Evolutionary conservation across 2,329 filamentous ascomycete species (phyloP).

Genomic region (Exserohilum turcica): DNA sequence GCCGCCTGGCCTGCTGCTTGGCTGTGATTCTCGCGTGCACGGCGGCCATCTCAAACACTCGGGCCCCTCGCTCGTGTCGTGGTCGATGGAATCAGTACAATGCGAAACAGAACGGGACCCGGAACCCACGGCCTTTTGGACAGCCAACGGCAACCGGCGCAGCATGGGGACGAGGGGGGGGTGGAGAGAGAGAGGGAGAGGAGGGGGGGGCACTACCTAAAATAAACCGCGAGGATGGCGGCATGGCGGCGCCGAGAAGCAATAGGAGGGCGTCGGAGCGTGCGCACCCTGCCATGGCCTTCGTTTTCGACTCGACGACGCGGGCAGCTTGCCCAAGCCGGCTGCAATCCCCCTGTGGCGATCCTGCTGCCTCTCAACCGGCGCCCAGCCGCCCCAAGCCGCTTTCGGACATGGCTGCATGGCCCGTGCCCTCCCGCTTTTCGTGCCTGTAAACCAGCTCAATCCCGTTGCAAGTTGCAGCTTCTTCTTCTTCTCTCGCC

Average conservation of each 20-base stretch:
- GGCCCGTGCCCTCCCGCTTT: conserved; percentile 24
- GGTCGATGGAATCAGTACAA: conserved; percentile 12
- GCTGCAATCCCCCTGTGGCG: conserved; percentile 27
- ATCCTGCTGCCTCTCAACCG: conserved; percentile 21
- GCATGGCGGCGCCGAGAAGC: conserved; percentile 8
- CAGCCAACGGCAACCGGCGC: conserved; percentile 27
- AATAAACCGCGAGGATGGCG: conserved; percentile 27
- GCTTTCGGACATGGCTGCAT: neutral
- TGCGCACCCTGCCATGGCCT: conserved; percentile 13
- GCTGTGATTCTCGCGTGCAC: too few species aligned
- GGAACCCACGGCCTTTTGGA: conserved; percentile 20
- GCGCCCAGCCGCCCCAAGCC: conserved; percentile 11
- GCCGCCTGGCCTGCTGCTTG: too few species aligned
- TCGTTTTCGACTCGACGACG: conserved; percentile 15
- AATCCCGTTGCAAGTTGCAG: conserved; percentile 22
- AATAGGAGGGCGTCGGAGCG: conserved; percentile 9
- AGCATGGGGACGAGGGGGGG: conserved; percentile 13
- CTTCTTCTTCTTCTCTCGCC: conserved; percentile 12
- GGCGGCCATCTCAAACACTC: neutral
- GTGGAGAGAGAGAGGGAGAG: neutral
- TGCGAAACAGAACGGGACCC: conserved; percentile 25
- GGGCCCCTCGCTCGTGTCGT: neutral
- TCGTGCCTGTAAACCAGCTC: conserved; percentile 32
- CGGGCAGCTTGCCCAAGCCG: conserved; percentile 21
- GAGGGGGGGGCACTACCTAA: conserved; percentile 16